These are phyloP conservation scores for Pyrenochaeta sp. DNA, from an alignment of 2,329 filamentous ascomycete genomes.

Conservation along the genomic window DNA sequence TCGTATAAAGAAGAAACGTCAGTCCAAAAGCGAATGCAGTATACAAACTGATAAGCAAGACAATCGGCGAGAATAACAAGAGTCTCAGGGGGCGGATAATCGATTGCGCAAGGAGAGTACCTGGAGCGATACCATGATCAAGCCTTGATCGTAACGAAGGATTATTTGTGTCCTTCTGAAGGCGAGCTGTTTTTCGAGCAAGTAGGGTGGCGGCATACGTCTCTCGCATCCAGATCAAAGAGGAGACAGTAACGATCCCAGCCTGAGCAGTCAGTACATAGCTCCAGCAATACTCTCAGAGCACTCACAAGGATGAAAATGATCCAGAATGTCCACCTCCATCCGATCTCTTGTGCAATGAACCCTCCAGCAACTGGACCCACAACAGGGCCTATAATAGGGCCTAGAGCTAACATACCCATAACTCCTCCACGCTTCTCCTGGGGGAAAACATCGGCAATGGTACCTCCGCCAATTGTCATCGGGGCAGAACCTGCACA, in stretches of 20 bases:
- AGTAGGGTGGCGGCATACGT: constrained; percentile 40
- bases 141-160: constrained; percentile 26
- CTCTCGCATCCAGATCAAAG: constrained; percentile 34
- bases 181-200: constrained; percentile 36
- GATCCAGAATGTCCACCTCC: constrained; percentile 14
- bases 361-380: constrained; percentile 21
- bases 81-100: constrained; percentile 39
- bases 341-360: constrained; percentile 12
- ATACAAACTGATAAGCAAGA: constrained; percentile 21
- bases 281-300: no score
- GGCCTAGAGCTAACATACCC: constrained; percentile 18
- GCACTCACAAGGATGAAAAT: background rate
- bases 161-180: constrained; percentile 36
- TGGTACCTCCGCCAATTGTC: constrained; percentile 25
- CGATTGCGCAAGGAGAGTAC: constrained; percentile 12
- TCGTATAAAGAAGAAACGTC: constrained; percentile 19
- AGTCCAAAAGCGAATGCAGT: constrained; percentile 18
- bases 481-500: constrained; percentile 8
- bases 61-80: constrained; percentile 27
- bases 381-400: constrained; percentile 23
- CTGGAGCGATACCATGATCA: constrained; percentile 13
- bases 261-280: no score
- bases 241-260: constrained; percentile 31
- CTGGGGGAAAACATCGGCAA: constrained; percentile 29
- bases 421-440: constrained; percentile 26